Base-by-base conservation (phyloP, 1,284 basidiomycete genomes). In the Tilletia indica region DNA sequence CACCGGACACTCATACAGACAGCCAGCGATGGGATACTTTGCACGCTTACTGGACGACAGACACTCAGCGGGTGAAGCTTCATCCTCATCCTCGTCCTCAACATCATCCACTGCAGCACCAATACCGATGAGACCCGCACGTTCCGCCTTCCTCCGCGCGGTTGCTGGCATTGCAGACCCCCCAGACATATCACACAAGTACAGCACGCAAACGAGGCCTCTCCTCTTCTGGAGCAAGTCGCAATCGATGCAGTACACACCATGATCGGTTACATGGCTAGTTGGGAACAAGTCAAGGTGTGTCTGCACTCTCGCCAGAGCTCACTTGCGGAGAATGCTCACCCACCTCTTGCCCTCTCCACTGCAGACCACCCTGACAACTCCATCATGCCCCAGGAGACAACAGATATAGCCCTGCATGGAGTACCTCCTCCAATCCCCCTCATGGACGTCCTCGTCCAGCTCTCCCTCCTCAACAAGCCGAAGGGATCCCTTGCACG, bases 341-440 rank as follows among this genome's bases (percentile, higher is more conserved):
- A 47, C 38, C 21, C 31, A 38, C n/a, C n/a, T 42, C 66, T 12
- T 42, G 3, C 5, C 36, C n/a, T 68, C 36, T 16, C 12, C 12
- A 12, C 34, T 31, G 3, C 16, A 56, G 54, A 16, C 47, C 3
- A 93, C 91, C 8, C 88, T 94, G 25, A 85, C 88, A 64, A 87
- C 90, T 77, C 92, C 93, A 72, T 76, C 73, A 74, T 77, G 2
- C 94, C 94, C 31, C 31, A 64, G 19, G 31, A 64, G 16, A 64
- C 61, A 12, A 64, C 61, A 19, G 61, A 64, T 16, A 64, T 64
- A 9, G 36, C 61, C 16, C 90, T 96, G 93, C 82, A 86, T 97
- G 74, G 96, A 97, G 85, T 93, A 93, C 85, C 87, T 97, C 39
- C 86, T 98, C 67, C 93, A 86, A 91, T 95, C 80, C 90, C 36